Conservation (phyloP, 2,329 filamentous ascomycete genomes). For the Aspergillus phoenicis region DNA sequence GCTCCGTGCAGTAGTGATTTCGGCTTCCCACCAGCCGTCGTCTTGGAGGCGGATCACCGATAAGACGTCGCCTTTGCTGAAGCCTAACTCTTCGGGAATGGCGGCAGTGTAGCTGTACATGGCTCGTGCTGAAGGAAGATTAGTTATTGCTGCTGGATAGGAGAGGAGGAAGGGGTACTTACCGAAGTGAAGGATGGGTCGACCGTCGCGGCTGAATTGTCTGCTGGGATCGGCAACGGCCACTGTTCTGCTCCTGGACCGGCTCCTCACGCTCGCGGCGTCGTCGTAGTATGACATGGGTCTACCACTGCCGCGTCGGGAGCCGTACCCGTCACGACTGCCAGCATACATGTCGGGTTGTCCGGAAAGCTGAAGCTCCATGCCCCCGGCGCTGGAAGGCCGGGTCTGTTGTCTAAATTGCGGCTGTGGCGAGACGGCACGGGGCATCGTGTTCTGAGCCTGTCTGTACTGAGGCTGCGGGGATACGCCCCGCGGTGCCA, state of each 20-base stretch:
- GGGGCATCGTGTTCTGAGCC: conserved; percentile 40
- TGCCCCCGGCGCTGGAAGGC: conserved; percentile 55
- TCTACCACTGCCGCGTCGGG: conserved; percentile 44
- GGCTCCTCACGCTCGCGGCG: conserved; percentile 51
- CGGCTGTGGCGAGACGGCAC: conserved; percentile 56
- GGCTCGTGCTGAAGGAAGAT: conserved; percentile 69
- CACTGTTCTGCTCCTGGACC: conserved; percentile 76
- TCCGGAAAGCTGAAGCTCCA: conserved; percentile 69
- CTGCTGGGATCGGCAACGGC: conserved; percentile 70
- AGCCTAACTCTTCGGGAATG: conserved; percentile 92
- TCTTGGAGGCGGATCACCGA: conserved; percentile 90
- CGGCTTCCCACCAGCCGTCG: conserved; percentile 99
- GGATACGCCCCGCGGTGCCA: conserved; percentile 14
- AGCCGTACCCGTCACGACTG: conserved; percentile 36
- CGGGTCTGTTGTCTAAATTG: conserved; percentile 54
- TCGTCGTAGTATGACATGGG: conserved; percentile 56
- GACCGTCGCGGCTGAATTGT: conserved; percentile 82
- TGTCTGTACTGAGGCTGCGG: conserved; percentile 14
- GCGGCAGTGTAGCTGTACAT: conserved; percentile 93
- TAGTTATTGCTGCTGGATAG: neutral
- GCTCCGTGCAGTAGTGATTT: conserved; percentile 66
- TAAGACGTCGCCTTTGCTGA: conserved; percentile 87
- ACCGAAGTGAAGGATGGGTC: conserved; percentile 92
- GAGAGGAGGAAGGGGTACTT: conserved; percentile 50
- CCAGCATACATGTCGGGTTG: conserved; percentile 60